phyloP scores from a whole-genome alignment of 495 filamentous ascomycete genomes.

The Podospora appendiculata region DNA sequence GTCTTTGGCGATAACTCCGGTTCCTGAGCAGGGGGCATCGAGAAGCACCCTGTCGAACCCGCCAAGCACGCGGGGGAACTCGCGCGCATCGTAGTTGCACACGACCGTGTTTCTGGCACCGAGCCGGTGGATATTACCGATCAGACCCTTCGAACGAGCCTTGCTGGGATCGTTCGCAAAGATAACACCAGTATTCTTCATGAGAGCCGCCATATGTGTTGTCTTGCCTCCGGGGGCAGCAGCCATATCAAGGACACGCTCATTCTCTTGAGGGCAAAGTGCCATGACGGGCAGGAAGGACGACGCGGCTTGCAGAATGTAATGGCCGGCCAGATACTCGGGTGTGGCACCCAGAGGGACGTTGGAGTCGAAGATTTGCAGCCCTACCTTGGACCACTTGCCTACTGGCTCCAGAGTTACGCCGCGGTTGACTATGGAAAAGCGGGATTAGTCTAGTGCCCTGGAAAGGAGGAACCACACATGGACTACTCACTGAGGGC shows the following conservation, averaged over 20 bases:
- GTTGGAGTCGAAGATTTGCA: slow-evolving; percentile 89
- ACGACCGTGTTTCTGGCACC: slow-evolving; percentile 91
- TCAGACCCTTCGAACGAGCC: slow-evolving; percentile 85
- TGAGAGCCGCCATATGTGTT: slow-evolving; percentile 89
- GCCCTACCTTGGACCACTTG: slow-evolving; percentile 96
- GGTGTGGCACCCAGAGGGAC: slow-evolving; percentile 97
- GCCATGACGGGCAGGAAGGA: slow-evolving; percentile 99
- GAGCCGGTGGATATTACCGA: slow-evolving; percentile 95
- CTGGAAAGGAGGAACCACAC: no score
- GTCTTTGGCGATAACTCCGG: slow-evolving; percentile 89
- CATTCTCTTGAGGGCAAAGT: slow-evolving; percentile 84
- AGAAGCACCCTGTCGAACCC: slow-evolving; percentile 66
- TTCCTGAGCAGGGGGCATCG: slow-evolving; percentile 39
- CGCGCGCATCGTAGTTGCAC: slow-evolving; percentile 85
- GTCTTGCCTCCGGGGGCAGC: slow-evolving; percentile 96
- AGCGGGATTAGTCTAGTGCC: background rate
- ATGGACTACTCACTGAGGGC: slow-evolving; percentile 49
- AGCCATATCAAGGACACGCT: slow-evolving; percentile 87
- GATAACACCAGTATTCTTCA: slow-evolving; percentile 96
- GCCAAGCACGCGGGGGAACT: slow-evolving; percentile 89
- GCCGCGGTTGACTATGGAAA: slow-evolving; percentile 66
- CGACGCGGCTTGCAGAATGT: slow-evolving; percentile 94
- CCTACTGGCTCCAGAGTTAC: slow-evolving; percentile 94
- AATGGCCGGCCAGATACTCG: slow-evolving; percentile 93
- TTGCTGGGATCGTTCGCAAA: slow-evolving; percentile 97